Conservation (phyloP, 352 stramenopile genomes). For the Globisporangium paroecandrum region DNA sequence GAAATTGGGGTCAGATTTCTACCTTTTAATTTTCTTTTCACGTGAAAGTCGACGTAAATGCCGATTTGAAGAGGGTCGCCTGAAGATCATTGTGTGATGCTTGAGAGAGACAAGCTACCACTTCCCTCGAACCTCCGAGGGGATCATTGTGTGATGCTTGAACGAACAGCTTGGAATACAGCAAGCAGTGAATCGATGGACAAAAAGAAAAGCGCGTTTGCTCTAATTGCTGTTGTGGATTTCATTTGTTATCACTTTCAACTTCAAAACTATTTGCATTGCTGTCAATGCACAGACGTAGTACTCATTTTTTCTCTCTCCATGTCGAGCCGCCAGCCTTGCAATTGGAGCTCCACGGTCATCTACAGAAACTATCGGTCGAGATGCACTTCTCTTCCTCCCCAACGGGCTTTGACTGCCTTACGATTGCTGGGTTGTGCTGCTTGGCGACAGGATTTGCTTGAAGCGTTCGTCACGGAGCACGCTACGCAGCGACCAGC, state of each 20-base stretch:
- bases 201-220: background rate
- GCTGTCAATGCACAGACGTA: background rate
- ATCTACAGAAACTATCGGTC: background rate
- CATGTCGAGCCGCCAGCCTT: background rate
- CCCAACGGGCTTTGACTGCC: background rate
- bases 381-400: background rate
- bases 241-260: background rate
- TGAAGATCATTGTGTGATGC: background rate
- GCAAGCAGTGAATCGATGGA: background rate
- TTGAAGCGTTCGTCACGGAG: constrained; percentile 36
- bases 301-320: background rate
- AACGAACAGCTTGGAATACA: background rate
- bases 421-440: background rate
- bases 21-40: background rate
- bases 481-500: constrained; percentile 61
- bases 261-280: constrained; percentile 1
- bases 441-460: constrained; percentile 13
- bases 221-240: background rate
- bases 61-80: background rate
- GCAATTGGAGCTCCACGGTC: background rate
- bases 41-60: background rate
- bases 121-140: no score
- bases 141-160: background rate
- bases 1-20: background rate
- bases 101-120: no score